Base-by-base conservation (phyloP, 495 filamentous ascomycete genomes). In the Aspergillus taichungensis region DNA sequence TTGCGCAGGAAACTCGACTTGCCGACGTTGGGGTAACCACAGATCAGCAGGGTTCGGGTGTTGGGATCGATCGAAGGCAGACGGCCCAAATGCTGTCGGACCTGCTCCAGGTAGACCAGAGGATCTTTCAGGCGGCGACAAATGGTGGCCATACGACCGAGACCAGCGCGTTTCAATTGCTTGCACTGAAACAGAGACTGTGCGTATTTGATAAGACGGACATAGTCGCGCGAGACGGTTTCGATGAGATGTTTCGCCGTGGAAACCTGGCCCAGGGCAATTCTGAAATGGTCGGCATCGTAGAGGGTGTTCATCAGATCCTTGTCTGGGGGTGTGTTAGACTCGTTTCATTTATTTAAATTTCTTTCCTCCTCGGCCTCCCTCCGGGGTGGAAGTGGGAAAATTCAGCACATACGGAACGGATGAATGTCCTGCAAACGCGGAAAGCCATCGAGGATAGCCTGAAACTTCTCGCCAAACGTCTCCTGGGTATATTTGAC, bases 401-500 rank as follows among this genome's bases (percentile, higher is more conserved):
- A 57, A 72, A 62, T 24, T 24, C 18, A 24, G 18, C 18, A 69
- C 69, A 77, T 79, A 75, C 85, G 92, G 75, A 98, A 98, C 34
- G 92, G 92, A 62, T 98, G 92, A 62, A 96, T 91, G 58, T 98
- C 92, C 51, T 87, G 80, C 30, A 98, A 72, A n/a, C 88, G 74
- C 29, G 92, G 92, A 60, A 98, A 98, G 56, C 87, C 89, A 63
- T 91, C 84, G 47, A 96, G 78, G 57, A 95, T 95, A 29, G 80
- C 73, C 49, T 78, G 81, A 47, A 98, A 80, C 70, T 97, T 95
- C 55, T 98, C 92, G 43, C 80, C 79, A 66, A 96, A 96, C 34
- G 92, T 96, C 68, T 96, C 90, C 59, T 91, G 82, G n/a, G 92
- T 97, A 64, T 85, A 97, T 65, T 97, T 98, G 76, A 97, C 92